Evolutionary conservation across 2,329 filamentous ascomycete species (phyloP).

Genomic region (Aspergillus sp.): DNA sequence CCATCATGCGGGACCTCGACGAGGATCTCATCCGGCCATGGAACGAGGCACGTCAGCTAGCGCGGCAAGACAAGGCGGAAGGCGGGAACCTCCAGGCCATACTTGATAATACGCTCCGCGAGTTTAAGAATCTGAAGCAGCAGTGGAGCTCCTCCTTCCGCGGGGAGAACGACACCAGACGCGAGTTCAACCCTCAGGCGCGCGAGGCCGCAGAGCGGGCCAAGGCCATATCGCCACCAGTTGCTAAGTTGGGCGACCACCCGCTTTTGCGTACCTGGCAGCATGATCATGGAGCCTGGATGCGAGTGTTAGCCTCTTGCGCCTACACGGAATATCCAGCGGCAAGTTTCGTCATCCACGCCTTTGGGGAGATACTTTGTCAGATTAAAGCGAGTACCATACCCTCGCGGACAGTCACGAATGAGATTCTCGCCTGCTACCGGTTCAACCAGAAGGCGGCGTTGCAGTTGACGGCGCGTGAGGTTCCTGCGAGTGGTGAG

Average conservation of each 20-base stretch:
- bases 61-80: conserved; percentile 10
- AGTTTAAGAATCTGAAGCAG: conserved; percentile 13
- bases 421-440: conserved; percentile 24
- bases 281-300: conserved; percentile 25
- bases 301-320: conserved; percentile 33
- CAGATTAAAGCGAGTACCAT: conserved; percentile 22
- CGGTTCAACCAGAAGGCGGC: conserved; percentile 27
- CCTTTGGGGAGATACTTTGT: conserved; percentile 28
- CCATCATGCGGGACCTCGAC: conserved; percentile 19
- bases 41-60: conserved; percentile 17
- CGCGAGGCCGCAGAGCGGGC: conserved; percentile 22
- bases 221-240: conserved; percentile 24
- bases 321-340: conserved; percentile 21
- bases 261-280: conserved; percentile 29
- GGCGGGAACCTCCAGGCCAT: conserved; percentile 11
- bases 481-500: conserved; percentile 11
- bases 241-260: conserved; percentile 18
- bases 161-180: conserved; percentile 2
- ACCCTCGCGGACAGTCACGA: conserved; percentile 19
- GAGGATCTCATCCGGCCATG: conserved; percentile 29
- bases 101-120: conserved; percentile 12
- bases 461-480: conserved; percentile 17
- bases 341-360: conserved; percentile 22
- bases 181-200: conserved; percentile 16
- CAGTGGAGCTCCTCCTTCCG: conserved; percentile 15